Evolutionary conservation across 345 rosid species (phyloP).

Genomic region (Gynandropsis gynandra): DNA sequence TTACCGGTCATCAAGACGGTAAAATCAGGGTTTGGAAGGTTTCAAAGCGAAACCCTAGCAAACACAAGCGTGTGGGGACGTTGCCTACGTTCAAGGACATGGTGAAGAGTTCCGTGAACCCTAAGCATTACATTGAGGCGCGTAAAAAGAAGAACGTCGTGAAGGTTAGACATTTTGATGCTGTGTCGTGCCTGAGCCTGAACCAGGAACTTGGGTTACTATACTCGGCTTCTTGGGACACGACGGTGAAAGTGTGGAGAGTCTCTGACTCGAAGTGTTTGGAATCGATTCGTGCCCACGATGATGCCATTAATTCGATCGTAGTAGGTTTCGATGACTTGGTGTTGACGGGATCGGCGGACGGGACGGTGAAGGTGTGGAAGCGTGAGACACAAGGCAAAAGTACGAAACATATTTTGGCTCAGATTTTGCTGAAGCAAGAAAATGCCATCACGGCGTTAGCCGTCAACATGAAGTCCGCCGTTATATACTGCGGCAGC

Average conservation of each 20-base stretch:
- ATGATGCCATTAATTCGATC: slow-evolving; percentile 37
- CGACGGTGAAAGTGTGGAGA: slow-evolving; percentile 38
- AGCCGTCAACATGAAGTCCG: slow-evolving; percentile 32
- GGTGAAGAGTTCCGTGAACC: slow-evolving; percentile 33
- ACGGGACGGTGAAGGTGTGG: slow-evolving; percentile 43
- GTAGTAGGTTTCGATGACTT: slow-evolving; percentile 25
- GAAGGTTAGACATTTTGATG: slow-evolving; percentile 40
- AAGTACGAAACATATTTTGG: slow-evolving; percentile 36
- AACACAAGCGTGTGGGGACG: slow-evolving; percentile 30
- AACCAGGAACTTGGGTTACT: slow-evolving; percentile 31
- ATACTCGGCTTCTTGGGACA: slow-evolving; percentile 46
- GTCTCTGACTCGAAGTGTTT: slow-evolving; percentile 30
- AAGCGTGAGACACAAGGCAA: slow-evolving; percentile 31
- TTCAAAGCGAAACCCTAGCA: slow-evolving; percentile 16
- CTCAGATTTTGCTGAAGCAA: slow-evolving; percentile 40
- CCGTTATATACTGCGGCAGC: slow-evolving; percentile 42
- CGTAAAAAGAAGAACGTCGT: slow-evolving; percentile 28
- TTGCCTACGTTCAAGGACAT: slow-evolving; percentile 34
- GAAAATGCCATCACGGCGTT: slow-evolving; percentile 54
- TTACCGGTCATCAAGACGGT: slow-evolving; percentile 23
- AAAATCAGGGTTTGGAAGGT: slow-evolving; percentile 36
- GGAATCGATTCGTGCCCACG: slow-evolving; percentile 39
- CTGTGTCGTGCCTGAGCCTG: slow-evolving; percentile 35
- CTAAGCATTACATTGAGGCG: slow-evolving; percentile 32
- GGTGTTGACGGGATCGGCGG: slow-evolving; percentile 45